Base-by-base conservation (phyloP, 2,329 filamentous ascomycete genomes). In the Diaporthe ampelina region DNA sequence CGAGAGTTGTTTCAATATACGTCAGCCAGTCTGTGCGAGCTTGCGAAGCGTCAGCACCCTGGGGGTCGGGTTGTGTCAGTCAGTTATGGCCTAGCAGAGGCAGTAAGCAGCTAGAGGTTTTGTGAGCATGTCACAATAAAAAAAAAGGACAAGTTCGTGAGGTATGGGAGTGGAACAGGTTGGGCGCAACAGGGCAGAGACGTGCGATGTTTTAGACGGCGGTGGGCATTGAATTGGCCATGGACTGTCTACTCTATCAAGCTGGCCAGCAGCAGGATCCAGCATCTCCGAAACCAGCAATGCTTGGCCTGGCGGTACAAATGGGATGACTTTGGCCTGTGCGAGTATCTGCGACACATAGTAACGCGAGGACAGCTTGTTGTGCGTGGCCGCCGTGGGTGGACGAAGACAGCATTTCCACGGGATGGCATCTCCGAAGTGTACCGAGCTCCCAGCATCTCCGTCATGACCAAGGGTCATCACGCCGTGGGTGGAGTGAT, bases 281-380 rank as follows among this genome's bases (percentile, higher is more conserved):
- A 70, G 67, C 67, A 70, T 70, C 67, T 70, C 67, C 67, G 67
- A 70, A 52, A 45, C 50, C 52, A 58, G 67, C 48, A 68, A 68
- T 19, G 32, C 48, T 45, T 68, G 45, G 63, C 63, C 32, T 19
- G 45, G 45, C 13, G 29, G 61, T 24, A 48, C 43, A 35, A 21
- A 58, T 71, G 35, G 54, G 57, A 52, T 65, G 57, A 65, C 32
- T 43, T 40, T 35, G 17, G 43, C 57, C 70, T 72, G 58, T 52
- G 58, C 70, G 57, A 54, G 54, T 40, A 72, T 45, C 57, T 32
- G 57, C 57, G 45, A 52, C 48, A 50, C 45, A 54, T 40, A 40
- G n/a, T 32, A 61, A 35, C 15, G 45, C 45, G 45, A 52, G 29
- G 7, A 13, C 32, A 26, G 37, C 26, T 21, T n/a, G 32, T n/a